Percentiles rank a stretch among this genome's conserved stretches.
Conservation (phyloP, 257 asterid species). For the Primulina tabacum region DNA sequence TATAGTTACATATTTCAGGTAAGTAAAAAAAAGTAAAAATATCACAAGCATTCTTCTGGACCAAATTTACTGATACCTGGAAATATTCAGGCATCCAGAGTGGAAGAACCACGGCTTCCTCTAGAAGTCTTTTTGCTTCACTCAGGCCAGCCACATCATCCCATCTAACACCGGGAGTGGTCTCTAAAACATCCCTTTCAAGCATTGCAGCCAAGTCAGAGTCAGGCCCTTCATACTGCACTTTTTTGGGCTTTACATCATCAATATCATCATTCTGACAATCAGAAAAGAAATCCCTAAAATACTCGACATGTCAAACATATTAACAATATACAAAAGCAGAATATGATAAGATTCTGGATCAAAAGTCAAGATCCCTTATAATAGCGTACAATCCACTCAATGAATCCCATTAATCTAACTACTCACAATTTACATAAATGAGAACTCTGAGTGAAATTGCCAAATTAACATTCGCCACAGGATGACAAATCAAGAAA, state of each 20-base stretch:
- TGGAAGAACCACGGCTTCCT: slow-evolving; percentile 99
- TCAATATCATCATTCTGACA: slow-evolving; percentile 78
- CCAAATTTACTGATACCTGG: slow-evolving; percentile 60
- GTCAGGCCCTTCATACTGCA: slow-evolving; percentile 96
- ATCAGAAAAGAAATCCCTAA: slow-evolving; percentile 16
- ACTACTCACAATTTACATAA: too few relatives aligned
- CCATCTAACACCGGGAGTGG: slow-evolving; percentile 98
- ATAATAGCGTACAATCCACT: slow-evolving; percentile 6
- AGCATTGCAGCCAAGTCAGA: slow-evolving; percentile 99
- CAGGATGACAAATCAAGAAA: background rate
- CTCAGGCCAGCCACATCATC: slow-evolving; percentile 97
- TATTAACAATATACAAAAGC: slow-evolving; percentile 3
- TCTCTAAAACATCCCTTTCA: slow-evolving; percentile 94
- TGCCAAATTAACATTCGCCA: background rate
- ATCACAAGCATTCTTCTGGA: slow-evolving; percentile 6
- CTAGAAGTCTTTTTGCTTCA: slow-evolving; percentile 95
- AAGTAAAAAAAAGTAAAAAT: slow-evolving; percentile 1
- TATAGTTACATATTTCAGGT: background rate
- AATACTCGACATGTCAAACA: slow-evolving; percentile 17
- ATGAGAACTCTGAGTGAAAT: too few relatives aligned
- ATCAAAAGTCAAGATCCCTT: background rate
- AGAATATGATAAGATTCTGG: background rate
- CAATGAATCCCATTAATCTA: background rate
- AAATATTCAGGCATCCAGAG: slow-evolving; percentile 99
- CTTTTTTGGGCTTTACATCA: slow-evolving; percentile 80